Percentiles rank a stretch among this genome's conserved stretches.
These are phyloP conservation scores for Kickxella alabastrina DNA, from an alignment of 192 early-diverging fungal species.

Conservation along the genomic window DNA sequence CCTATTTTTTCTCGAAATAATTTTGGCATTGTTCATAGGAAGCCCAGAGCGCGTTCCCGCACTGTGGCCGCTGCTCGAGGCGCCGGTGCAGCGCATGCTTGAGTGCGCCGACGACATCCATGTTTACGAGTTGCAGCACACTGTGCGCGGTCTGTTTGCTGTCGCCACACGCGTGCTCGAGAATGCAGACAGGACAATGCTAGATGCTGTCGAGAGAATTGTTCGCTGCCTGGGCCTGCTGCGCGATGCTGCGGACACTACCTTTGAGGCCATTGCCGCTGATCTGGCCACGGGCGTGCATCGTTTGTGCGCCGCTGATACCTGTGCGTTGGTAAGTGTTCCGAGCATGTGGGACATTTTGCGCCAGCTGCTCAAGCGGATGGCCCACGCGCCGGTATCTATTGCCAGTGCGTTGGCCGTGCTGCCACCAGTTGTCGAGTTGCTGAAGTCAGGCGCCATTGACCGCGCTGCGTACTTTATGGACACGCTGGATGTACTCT, in stretches of 20 bases:
- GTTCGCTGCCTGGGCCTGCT: conserved; percentile 43
- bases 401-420: conserved; percentile 13
- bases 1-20: conserved; percentile 46
- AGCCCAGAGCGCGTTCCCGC: conserved; percentile 21
- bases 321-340: conserved; percentile 10
- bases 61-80: conserved; percentile 62
- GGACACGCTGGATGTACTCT: conserved; percentile 30
- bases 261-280: conserved; percentile 36
- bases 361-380: conserved; percentile 36
- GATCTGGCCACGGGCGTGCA: conserved; percentile 31
- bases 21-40: conserved; percentile 12
- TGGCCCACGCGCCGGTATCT: conserved; percentile 27
- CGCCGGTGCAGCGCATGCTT: conserved; percentile 70
- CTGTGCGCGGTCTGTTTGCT: conserved; percentile 69
- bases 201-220: conserved; percentile 27
- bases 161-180: conserved; percentile 61
- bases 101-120: conserved; percentile 60
- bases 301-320: conserved; percentile 22
- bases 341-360: conserved; percentile 35
- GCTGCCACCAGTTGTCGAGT: conserved; percentile 30
- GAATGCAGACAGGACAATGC: conserved; percentile 3
- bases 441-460: conserved; percentile 33
- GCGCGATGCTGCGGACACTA: conserved; percentile 56
- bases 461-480: conserved; percentile 27
- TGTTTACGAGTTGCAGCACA: conserved; percentile 68